Percentiles rank a stretch among this genome's conserved stretches.
Evolutionary conservation across 352 stramenopile species (phyloP).

Genomic region (Phytopythium oedochilum): DNA sequence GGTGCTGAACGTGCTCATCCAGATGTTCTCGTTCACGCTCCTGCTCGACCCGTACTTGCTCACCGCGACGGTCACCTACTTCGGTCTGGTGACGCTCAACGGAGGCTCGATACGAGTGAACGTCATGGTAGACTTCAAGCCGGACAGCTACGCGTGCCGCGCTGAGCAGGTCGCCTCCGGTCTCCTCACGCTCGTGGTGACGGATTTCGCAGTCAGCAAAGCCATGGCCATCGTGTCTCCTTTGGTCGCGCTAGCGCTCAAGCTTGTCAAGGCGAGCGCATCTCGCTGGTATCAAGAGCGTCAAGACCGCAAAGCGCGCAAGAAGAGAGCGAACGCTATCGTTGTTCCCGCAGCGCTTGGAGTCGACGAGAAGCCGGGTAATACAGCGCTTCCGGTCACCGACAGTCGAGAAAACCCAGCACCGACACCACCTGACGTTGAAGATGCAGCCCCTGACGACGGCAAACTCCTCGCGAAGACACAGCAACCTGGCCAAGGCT

Average conservation of each 20-base stretch:
- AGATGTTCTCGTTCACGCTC: slow-evolving; percentile 68
- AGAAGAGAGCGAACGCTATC: slow-evolving; percentile 9
- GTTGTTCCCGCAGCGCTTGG: slow-evolving; percentile 13
- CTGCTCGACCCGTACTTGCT: slow-evolving; percentile 66
- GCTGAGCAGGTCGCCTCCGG: slow-evolving; percentile 62
- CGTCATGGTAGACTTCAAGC: slow-evolving; percentile 67
- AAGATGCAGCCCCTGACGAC: too few species aligned
- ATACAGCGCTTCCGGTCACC: not conserved
- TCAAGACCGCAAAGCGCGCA: not conserved
- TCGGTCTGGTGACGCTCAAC: slow-evolving; percentile 34
- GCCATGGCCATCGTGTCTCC: slow-evolving; percentile 29
- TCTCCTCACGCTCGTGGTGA: slow-evolving; percentile 63
- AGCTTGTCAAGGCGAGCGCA: slow-evolving; percentile 12
- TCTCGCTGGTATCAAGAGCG: slow-evolving; percentile 9
- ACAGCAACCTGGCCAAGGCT: not conserved
- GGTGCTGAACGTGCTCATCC: slow-evolving; percentile 78
- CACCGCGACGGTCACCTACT: slow-evolving; percentile 28
- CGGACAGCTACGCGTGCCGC: slow-evolving; percentile 37
- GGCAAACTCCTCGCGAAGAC: too few species aligned
- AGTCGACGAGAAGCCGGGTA: not conserved
- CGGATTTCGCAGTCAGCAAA: slow-evolving; percentile 75
- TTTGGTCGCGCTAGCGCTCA: slow-evolving; percentile 16
- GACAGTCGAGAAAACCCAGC: not conserved
- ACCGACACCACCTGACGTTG: not conserved
- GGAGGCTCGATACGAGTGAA: slow-evolving; percentile 40